phyloP scores from a whole-genome alignment of 176 grass and related monocot genomes.

The Musa itinerans region DNA sequence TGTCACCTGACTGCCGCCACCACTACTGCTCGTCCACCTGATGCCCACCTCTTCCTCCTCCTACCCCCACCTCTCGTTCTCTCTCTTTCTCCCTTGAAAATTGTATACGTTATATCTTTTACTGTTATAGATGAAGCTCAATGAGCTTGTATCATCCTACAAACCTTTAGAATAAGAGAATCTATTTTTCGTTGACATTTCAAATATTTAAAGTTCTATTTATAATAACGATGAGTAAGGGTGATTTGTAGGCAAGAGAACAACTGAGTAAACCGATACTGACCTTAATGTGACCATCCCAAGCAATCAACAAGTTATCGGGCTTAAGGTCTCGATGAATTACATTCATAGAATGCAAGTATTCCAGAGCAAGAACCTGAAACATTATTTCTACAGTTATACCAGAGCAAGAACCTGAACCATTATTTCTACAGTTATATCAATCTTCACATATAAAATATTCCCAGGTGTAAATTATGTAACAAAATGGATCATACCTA shows the following conservation, averaged over 20 bases:
- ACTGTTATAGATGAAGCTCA: too few relatives aligned
- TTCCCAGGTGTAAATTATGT: not conserved
- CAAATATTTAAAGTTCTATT: not conserved
- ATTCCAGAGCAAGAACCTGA: constrained; percentile 88
- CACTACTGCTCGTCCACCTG: too few relatives aligned
- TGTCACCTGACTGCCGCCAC: too few relatives aligned
- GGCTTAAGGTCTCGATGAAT: constrained; percentile 93
- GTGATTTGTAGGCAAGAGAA: not conserved
- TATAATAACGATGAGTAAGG: not conserved
- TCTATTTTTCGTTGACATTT: not conserved
- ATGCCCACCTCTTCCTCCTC: too few relatives aligned
- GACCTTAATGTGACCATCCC: constrained; percentile 86
- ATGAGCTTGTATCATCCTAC: too few relatives aligned
- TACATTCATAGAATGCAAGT: constrained; percentile 87
- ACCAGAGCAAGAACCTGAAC: not conserved
- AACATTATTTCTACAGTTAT: constrained; percentile 17
- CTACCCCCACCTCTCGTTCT: too few relatives aligned
- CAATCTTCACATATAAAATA: not conserved
- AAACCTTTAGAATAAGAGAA: too few relatives aligned
- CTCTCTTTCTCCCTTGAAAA: too few relatives aligned
- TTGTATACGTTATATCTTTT: too few relatives aligned
- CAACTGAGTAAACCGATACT: constrained; percentile 9
- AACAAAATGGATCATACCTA: not conserved
- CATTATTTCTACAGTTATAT: not conserved
- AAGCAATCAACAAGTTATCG: constrained; percentile 81